Conservation (phyloP, 257 asterid genomes). For the Fraxinus anomala region DNA sequence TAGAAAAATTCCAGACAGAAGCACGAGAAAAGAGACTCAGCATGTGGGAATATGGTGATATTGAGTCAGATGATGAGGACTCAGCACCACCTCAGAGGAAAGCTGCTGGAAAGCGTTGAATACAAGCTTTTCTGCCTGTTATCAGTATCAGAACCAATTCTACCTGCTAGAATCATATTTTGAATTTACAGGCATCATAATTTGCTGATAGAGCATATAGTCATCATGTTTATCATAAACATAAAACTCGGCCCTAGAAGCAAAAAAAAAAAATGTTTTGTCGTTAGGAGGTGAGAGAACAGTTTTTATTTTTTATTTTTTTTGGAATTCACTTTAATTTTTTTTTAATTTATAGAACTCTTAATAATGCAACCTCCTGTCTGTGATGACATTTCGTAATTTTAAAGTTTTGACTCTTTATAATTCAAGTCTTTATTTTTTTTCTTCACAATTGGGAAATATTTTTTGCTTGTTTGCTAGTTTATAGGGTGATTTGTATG, state of each 20-base stretch:
- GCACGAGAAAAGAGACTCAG: constrained; percentile 70
- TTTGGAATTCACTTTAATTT: not conserved
- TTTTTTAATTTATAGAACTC: constrained; percentile 35
- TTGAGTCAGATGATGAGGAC: constrained; percentile 92
- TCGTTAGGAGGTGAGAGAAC: constrained; percentile 41
- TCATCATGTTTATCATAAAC: not conserved
- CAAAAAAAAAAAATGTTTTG: constrained; percentile 1
- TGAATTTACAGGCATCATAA: constrained; percentile 33
- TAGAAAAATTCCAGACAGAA: constrained; percentile 75
- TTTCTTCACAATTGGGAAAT: not conserved
- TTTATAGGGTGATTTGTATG: no score
- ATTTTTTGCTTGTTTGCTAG: not conserved
- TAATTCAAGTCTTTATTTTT: not conserved
- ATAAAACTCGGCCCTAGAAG: constrained; percentile 34
- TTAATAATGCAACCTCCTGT: constrained; percentile 36
- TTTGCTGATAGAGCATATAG: constrained; percentile 20
- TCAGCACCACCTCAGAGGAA: constrained; percentile 56
- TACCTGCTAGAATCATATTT: constrained; percentile 18
- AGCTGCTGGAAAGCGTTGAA: constrained; percentile 41
- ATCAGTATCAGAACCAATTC: constrained; percentile 15
- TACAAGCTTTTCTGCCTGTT: constrained; percentile 40
- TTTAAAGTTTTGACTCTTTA: not conserved
- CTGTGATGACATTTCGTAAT: constrained; percentile 2
- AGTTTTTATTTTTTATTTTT: constrained; percentile 36
- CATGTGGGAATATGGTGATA: constrained; percentile 99